A percentile compares a stretch with the other conserved stretches of the same genome.
These are phyloP conservation scores for Annulohypoxylon nitens DNA, from an alignment of 495 filamentous ascomycete species.

Conservation along the genomic window DNA sequence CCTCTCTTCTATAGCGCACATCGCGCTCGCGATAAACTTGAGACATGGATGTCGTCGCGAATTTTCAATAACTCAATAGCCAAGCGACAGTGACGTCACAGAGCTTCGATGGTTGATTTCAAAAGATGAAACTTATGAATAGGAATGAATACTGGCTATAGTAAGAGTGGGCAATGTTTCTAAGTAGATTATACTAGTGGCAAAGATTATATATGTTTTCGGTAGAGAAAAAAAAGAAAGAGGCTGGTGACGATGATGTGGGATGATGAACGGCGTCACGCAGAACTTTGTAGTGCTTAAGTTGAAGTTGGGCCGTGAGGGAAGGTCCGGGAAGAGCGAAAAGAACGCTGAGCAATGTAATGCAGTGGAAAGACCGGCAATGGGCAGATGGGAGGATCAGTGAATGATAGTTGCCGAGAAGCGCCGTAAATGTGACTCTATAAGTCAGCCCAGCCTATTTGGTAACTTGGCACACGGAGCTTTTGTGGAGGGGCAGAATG, in stretches of 20 bases:
- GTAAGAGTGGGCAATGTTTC: conserved; percentile 16
- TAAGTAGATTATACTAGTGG: conserved; percentile 7
- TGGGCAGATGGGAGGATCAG: conserved; percentile 19
- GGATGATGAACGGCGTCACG: conserved; percentile 47
- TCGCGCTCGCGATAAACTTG: conserved; percentile 63
- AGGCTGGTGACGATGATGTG: conserved; percentile 44
- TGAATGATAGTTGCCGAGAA: conserved; percentile 32
- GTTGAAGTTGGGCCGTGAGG: conserved; percentile 35
- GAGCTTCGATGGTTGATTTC: conserved; percentile 27
- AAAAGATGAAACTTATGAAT: background rate
- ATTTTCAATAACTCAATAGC: conserved; percentile 21
- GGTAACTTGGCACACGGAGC: conserved; percentile 42
- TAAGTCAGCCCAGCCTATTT: conserved; percentile 29
- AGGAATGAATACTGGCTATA: conserved; percentile 11
- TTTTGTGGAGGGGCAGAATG: conserved; percentile 42
- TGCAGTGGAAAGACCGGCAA: conserved; percentile 10
- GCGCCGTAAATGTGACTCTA: conserved; percentile 46
- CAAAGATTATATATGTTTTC: conserved; percentile 27
- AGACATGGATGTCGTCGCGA: conserved; percentile 53
- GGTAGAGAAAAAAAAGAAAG: conserved; percentile 21
- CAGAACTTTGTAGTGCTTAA: conserved; percentile 31
- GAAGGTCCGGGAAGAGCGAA: conserved; percentile 42
- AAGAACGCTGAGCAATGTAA: conserved; percentile 1
- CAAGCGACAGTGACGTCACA: conserved; percentile 46
- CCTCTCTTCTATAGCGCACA: conserved; percentile 58